These are phyloP conservation scores for Hymenoscyphus albidus DNA, from an alignment of 2,329 filamentous ascomycete genomes.

Conservation along the genomic window DNA sequence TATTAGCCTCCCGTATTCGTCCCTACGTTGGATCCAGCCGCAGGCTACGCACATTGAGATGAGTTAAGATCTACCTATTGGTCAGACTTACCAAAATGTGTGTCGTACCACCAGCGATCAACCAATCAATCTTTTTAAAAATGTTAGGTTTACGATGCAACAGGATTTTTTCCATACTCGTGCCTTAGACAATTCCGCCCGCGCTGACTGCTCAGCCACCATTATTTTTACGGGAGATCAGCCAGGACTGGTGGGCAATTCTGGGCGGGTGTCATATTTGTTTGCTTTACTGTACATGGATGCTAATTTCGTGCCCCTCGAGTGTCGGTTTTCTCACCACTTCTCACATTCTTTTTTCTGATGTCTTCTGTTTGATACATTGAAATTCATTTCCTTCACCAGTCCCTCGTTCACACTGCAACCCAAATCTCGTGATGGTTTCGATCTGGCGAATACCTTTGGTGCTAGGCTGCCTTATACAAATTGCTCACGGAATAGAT, in stretches of 20 bases:
- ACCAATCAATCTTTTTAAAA: not conserved
- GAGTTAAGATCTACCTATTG: not conserved
- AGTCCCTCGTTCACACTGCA: not conserved
- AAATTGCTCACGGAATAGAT: constrained; percentile 6
- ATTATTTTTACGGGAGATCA: not conserved
- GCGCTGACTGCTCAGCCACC: not conserved
- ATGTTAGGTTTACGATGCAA: not conserved
- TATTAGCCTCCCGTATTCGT: too few relatives aligned
- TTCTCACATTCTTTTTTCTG: constrained; percentile 5
- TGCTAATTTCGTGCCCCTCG: not conserved
- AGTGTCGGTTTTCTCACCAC: not conserved
- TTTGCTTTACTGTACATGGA: not conserved
- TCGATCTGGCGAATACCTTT: not conserved
- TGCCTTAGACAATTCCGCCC: not conserved
- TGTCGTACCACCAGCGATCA: not conserved
- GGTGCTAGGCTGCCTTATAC: not conserved
- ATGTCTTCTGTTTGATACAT: not conserved
- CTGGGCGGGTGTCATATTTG: not conserved
- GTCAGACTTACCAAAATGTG: not conserved
- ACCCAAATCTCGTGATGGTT: constrained; percentile 2
- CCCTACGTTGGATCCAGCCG: too few relatives aligned
- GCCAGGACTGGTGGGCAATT: not conserved
- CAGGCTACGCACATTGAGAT: not conserved
- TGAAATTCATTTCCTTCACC: not conserved
- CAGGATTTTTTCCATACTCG: not conserved